phyloP scores from a whole-genome alignment of 768 basidiomycete species.

The Mycena belliarum region DNA sequence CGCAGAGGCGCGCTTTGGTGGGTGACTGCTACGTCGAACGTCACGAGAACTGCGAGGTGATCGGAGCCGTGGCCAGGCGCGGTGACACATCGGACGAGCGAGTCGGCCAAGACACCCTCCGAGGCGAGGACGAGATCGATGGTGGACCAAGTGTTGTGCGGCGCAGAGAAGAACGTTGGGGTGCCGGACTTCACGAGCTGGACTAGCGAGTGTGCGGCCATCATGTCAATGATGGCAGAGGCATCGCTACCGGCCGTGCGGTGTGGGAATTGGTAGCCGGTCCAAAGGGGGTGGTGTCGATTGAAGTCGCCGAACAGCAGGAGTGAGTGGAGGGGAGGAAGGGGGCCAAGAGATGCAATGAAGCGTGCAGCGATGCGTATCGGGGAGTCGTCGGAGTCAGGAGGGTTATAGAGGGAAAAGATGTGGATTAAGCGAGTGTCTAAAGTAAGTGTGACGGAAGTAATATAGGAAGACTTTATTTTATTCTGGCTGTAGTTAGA shows the following conservation, averaged over 20 bases:
- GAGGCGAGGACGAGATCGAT: background rate
- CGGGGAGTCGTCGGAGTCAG: background rate
- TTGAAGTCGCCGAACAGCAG: background rate
- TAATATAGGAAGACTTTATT: background rate
- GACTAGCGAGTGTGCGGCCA: background rate
- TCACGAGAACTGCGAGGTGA: background rate
- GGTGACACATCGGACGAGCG: background rate
- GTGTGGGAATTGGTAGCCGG: background rate
- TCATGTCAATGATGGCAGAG: background rate
- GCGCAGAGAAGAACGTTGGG: background rate
- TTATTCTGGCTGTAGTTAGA: background rate
- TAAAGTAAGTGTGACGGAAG: background rate
- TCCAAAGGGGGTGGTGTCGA: background rate
- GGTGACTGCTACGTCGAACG: background rate
- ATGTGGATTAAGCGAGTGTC: background rate
- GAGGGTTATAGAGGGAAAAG: background rate
- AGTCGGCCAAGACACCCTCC: background rate
- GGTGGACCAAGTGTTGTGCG: background rate
- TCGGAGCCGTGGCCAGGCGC: background rate
- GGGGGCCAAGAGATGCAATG: background rate
- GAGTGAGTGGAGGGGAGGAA: background rate
- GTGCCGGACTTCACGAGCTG: background rate
- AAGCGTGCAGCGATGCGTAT: background rate
- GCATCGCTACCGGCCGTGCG: background rate
- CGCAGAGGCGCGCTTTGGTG: background rate